Conservation (phyloP, 345 rosid species). For the Linum tenue region DNA sequence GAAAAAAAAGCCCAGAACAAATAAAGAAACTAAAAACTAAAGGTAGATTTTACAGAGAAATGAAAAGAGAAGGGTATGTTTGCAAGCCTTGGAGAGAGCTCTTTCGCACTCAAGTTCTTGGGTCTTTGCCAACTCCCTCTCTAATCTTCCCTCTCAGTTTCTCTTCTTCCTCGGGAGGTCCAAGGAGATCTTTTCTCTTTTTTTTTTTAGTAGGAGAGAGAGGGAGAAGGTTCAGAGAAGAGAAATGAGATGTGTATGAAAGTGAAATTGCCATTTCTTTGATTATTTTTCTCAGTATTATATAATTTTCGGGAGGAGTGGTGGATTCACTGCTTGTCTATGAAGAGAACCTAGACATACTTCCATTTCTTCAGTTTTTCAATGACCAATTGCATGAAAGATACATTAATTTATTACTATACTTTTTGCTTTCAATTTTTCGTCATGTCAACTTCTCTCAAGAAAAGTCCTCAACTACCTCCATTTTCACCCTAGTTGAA, state of each 20-base stretch:
- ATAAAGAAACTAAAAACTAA: not conserved
- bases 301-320: not conserved
- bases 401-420: not conserved
- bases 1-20: not conserved
- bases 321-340: slow-evolving; percentile 9
- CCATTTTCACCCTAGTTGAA: too few species aligned
- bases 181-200: not conserved
- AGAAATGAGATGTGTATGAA: slow-evolving; percentile 5
- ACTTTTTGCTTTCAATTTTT: not conserved
- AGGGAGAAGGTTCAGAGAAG: not conserved
- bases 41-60: not conserved
- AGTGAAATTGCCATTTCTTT: not conserved
- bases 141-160: not conserved
- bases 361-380: not conserved
- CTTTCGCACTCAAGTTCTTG: not conserved
- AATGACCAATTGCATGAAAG: not conserved
- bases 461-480: too few species aligned
- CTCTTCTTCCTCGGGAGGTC: not conserved
- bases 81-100: not conserved
- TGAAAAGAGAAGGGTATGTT: not conserved
- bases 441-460: not conserved
- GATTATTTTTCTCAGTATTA: not conserved
- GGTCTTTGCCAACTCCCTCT: not conserved
- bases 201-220: not conserved
- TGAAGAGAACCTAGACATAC: slow-evolving; percentile 43